phyloP scores from a whole-genome alignment of 306 rosid genomes.

The Oemleria cerasiformis region DNA sequence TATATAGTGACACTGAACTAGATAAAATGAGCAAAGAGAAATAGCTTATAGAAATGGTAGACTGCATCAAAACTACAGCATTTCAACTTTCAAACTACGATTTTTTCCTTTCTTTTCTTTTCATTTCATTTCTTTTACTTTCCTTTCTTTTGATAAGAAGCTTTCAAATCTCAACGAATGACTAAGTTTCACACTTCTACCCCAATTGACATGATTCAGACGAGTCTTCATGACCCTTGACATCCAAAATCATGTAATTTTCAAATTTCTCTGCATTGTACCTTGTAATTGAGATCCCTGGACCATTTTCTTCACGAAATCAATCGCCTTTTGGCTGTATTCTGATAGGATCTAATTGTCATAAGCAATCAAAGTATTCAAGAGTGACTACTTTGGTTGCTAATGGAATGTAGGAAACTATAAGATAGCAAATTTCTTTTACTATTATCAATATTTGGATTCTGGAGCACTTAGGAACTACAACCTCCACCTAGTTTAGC shows the following conservation, averaged over 20 bases:
- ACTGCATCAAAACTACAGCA: neutral
- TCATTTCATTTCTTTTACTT: too few species aligned
- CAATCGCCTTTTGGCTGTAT: constrained; percentile 33
- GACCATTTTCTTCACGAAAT: constrained; percentile 21
- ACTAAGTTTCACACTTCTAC: neutral
- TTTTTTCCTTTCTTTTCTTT: neutral
- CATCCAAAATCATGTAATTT: constrained; percentile 15
- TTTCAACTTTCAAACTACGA: neutral
- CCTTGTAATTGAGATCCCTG: constrained; percentile 31
- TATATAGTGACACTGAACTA: neutral
- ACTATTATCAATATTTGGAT: neutral
- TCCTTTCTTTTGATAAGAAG: neutral
- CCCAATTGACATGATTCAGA: constrained; percentile 11
- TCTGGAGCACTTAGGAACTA: neutral
- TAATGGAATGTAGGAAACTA: constrained; percentile 11
- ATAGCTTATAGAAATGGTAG: neutral
- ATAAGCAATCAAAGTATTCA: constrained; percentile 27
- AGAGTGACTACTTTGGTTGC: constrained; percentile 16
- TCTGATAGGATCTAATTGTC: constrained; percentile 31
- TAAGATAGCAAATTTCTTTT: neutral
- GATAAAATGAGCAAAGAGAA: neutral
- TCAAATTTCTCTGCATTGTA: constrained; percentile 24
- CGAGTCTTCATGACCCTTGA: constrained; percentile 1
- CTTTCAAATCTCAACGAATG: neutral
- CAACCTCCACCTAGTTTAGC: neutral